A percentile compares a stretch with the other conserved stretches of the same genome.
Conservation (phyloP, 345 rosid species). For the Camelina neglecta region DNA sequence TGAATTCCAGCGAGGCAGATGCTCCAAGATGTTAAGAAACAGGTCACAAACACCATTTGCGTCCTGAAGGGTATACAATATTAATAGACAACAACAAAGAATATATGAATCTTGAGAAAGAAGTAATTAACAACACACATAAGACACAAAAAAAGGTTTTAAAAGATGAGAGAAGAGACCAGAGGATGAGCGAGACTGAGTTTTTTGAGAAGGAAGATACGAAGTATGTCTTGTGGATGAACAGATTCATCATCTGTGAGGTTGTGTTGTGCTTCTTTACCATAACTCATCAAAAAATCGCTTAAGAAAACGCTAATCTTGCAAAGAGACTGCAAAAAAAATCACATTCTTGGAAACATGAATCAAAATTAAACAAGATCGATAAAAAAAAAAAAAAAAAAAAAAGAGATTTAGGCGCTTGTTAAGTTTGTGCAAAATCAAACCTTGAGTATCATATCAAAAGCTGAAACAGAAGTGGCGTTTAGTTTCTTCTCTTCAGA, state of each 20-base stretch:
- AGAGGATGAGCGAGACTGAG: not conserved
- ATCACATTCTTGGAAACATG: too few species aligned
- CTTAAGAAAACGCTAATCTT: not conserved
- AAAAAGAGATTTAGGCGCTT: not conserved
- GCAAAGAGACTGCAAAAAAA: not conserved
- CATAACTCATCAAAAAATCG: not conserved
- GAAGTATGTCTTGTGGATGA: not conserved
- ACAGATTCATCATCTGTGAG: not conserved
- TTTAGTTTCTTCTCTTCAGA: not conserved
- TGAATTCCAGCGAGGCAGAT: not conserved
- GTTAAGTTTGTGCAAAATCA: not conserved
- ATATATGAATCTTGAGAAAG: slow-evolving; percentile 11
- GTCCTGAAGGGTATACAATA: slow-evolving; percentile 23
- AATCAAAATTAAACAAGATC: too few species aligned
- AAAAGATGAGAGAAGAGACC: slow-evolving; percentile 22
- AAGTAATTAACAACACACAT: not conserved
- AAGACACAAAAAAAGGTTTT: not conserved
- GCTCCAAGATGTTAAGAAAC: not conserved
- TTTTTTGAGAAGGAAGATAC: not conserved
- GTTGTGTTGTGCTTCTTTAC: not conserved
- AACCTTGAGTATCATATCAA: slow-evolving; percentile 24
- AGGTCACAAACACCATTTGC: not conserved
- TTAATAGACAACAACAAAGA: too few species aligned
- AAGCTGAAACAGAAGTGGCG: not conserved
- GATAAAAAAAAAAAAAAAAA: not conserved